These are phyloP conservation scores for Ophiocordyceps polyrhachis-furcata DNA, from an alignment of 2,329 filamentous ascomycete genomes.

Conservation along the genomic window DNA sequence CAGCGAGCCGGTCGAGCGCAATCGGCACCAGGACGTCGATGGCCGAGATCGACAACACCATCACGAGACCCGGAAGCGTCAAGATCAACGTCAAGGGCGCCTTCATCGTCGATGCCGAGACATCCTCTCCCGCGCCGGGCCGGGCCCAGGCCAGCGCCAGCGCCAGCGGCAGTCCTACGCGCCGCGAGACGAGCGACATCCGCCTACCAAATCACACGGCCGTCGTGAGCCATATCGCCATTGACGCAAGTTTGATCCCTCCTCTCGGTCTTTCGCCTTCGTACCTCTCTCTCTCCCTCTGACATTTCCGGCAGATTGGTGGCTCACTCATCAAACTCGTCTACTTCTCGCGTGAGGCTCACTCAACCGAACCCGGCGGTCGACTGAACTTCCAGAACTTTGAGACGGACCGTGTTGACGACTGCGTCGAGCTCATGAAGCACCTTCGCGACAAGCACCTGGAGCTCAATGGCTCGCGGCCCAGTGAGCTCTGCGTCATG, in stretches of 20 bases:
- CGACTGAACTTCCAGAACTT: constrained; percentile 90
- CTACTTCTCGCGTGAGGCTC: constrained; percentile 82
- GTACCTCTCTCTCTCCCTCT: neutral
- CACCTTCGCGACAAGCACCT: constrained; percentile 69
- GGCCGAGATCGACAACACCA: constrained; percentile 40
- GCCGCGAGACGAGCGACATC: constrained; percentile 73
- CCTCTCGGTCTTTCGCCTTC: neutral
- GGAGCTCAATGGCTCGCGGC: constrained; percentile 50
- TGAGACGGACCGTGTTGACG: constrained; percentile 85
- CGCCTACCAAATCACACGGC: constrained; percentile 89
- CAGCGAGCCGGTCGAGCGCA: neutral
- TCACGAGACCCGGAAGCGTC: constrained; percentile 50
- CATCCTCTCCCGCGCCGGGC: constrained; percentile 27
- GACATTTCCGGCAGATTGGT: constrained; percentile 49
- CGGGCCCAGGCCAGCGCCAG: constrained; percentile 17
- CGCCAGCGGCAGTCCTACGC: constrained; percentile 23
- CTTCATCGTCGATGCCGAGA: constrained; percentile 81
- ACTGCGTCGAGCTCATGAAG: constrained; percentile 83
- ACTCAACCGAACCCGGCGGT: constrained; percentile 64
- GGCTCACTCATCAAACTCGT: constrained; percentile 92
- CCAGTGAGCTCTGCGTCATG: constrained; percentile 70
- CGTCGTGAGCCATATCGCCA: constrained; percentile 88
- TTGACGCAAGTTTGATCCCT: constrained; percentile 46
- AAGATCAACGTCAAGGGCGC: constrained; percentile 94
- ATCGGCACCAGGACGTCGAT: constrained; percentile 24